phyloP scores from a whole-genome alignment of 345 rosid species.

The Sapria himalayana region DNA sequence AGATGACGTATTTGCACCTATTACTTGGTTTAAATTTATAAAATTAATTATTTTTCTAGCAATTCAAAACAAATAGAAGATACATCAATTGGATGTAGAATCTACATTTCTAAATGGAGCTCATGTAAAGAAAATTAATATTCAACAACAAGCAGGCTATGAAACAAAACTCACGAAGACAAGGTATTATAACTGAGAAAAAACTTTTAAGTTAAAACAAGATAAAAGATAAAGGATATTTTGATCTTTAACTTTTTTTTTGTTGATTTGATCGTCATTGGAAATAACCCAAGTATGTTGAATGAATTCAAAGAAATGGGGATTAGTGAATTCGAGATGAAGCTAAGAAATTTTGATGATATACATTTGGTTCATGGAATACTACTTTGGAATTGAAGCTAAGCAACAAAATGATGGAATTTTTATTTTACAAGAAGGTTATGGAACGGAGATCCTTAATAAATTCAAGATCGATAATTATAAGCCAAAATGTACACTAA shows the following conservation, averaged over 20 bases:
- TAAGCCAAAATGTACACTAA: too few relatives aligned
- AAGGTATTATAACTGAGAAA: neutral
- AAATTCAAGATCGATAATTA: constrained; percentile 2
- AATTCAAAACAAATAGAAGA: neutral
- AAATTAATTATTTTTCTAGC: neutral
- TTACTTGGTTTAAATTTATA: neutral
- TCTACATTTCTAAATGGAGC: neutral
- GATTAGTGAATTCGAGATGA: neutral
- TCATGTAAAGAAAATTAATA: neutral
- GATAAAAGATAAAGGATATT: too few relatives aligned
- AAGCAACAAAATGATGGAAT: neutral
- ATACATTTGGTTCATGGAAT: constrained; percentile 2
- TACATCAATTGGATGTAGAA: constrained; percentile 1
- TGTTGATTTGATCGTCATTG: too few relatives aligned
- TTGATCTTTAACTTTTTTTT: too few relatives aligned
- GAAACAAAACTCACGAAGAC: neutral
- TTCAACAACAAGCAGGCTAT: neutral
- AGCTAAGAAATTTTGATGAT: too few relatives aligned
- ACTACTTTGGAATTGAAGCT: neutral
- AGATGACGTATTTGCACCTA: neutral
- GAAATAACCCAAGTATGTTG: too few relatives aligned
- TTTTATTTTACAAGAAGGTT: constrained; percentile 1
- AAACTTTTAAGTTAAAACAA: neutral
- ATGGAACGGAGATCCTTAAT: neutral
- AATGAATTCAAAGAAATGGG: neutral